Evolutionary conservation across 2,329 filamentous ascomycete genomes (phyloP).

Genomic region (Trichoderma guizhouense): DNA sequence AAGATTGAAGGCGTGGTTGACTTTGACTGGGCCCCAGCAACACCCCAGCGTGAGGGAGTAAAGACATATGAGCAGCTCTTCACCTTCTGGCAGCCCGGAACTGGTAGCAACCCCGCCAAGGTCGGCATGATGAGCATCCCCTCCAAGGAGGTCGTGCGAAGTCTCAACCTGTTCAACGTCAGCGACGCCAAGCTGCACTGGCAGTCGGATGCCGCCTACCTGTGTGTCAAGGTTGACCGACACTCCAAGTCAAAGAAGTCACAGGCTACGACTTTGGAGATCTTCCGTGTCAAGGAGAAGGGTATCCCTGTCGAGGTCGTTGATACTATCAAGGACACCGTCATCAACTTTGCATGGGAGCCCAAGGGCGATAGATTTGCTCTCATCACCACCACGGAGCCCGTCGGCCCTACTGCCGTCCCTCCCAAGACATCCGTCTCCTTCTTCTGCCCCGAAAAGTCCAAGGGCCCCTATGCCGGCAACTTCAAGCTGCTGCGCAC

Average conservation of each 20-base stretch:
- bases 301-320: conserved; percentile 97
- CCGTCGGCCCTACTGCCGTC: conserved; percentile 71
- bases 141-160: conserved; percentile 89
- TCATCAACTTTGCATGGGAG: conserved; percentile 99
- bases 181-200: conserved; percentile 97
- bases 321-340: conserved; percentile 95
- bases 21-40: conserved; percentile 94
- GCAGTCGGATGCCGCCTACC: conserved; percentile 91
- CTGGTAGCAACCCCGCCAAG: conserved; percentile 96
- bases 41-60: conserved; percentile 74
- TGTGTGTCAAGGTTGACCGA: conserved; percentile 97
- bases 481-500: conserved; percentile 97
- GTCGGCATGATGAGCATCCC: conserved; percentile 95
- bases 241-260: conserved; percentile 99
- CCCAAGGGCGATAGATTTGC: conserved; percentile 97
- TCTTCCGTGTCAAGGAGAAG: conserved; percentile 97
- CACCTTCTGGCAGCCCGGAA: conserved; percentile 98
- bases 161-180: conserved; percentile 96
- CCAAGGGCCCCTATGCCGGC: conserved; percentile 73
- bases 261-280: conserved; percentile 92
- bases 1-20: conserved; percentile 97
- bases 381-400: conserved; percentile 90
- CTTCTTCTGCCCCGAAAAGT: conserved; percentile 96
- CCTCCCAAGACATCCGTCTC: conserved; percentile 90
- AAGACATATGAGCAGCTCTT: conserved; percentile 94